Conservation (phyloP, 176 grass and related monocot species). For the Triticum timopheevii region DNA sequence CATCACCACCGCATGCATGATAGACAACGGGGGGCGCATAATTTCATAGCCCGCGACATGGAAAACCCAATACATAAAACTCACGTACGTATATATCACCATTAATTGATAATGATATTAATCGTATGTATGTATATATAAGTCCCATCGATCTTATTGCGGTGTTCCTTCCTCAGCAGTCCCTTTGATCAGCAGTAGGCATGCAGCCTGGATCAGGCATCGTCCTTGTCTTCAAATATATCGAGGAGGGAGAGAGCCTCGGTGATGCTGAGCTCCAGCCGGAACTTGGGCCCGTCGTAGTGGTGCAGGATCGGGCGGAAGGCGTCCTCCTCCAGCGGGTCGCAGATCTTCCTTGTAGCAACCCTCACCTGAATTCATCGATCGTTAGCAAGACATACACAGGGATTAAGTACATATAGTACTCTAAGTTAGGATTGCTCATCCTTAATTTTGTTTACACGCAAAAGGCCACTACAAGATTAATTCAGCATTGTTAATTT, state of each 20-base stretch:
- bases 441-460: not conserved
- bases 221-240: conserved; percentile 72
- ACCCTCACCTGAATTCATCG: conserved; percentile 66
- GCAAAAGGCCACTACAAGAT: not conserved
- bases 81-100: conserved; percentile 1
- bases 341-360: conserved; percentile 64
- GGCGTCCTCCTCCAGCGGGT: conserved; percentile 91
- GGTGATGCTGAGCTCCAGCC: conserved; percentile 80
- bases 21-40: conserved; percentile 11
- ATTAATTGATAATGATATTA: not conserved
- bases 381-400: not conserved
- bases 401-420: not conserved
- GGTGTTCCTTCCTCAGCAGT: not conserved
- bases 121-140: not conserved
- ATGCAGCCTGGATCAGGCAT: conserved; percentile 40
- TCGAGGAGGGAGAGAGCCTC: conserved; percentile 88
- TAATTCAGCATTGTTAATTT: not conserved
- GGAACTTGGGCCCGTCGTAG: conserved; percentile 97
- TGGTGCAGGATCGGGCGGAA: conserved; percentile 98
- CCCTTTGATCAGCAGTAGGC: not conserved
- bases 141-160: not conserved
- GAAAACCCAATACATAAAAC: not conserved
- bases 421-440: not conserved
- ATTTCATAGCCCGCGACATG: conserved; percentile 27
- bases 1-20: not conserved